Evolutionary conservation across 1,284 basidiomycete genomes (phyloP), one percentile per base, ranked within the genome.

Genomic region (Cutaneotrichosporon sp.): DNA sequence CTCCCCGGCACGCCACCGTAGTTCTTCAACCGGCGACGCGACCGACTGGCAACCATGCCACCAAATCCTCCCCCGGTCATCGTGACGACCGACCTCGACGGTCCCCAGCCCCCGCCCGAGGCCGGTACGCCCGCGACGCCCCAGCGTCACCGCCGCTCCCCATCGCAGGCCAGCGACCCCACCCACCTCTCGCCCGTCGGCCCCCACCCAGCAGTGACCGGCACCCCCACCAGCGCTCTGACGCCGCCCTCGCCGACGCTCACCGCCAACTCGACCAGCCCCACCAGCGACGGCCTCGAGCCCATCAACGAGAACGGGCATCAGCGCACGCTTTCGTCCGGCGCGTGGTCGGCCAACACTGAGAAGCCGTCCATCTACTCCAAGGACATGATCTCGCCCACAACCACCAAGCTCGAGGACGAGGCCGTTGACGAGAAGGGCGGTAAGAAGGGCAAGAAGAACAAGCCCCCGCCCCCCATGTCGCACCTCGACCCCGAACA

Each of bases 201-300:
- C 4, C 8, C 49, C 58, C 43, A 61, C 59, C 24, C 63, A 60
- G n/a, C n/a, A n/a, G 62, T 70, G n/a, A 67, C 29, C 29, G 29
- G 29, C 29, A 5, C 29, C 29, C 29, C 29, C 29, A 9, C 29
- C 29, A 29, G 5, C 9, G 9, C 58, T 20, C 59, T 70, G 54
- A 67, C 71, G 10, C 74, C 74, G 1, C 73, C 74, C 42, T 76
- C 76, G 4, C 76, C 76, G 8, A 74, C 76, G 1, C 59, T 75
- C 22, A 74, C 72, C 46, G 70, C 62, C 59, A 66, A 67, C 38
- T 42, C 38, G 38, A 7, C 65, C 13, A 69, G 71, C 14, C 70
- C 76, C 18, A 64, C 70, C 2, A 66, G 79, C 42, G 88, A 84
- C 2, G 87, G 86, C 2, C 81, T 89, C 6, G 74, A 82, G 18